phyloP scores from a whole-genome alignment of 805 yeast species.

The Clavispora fructus region DNA sequence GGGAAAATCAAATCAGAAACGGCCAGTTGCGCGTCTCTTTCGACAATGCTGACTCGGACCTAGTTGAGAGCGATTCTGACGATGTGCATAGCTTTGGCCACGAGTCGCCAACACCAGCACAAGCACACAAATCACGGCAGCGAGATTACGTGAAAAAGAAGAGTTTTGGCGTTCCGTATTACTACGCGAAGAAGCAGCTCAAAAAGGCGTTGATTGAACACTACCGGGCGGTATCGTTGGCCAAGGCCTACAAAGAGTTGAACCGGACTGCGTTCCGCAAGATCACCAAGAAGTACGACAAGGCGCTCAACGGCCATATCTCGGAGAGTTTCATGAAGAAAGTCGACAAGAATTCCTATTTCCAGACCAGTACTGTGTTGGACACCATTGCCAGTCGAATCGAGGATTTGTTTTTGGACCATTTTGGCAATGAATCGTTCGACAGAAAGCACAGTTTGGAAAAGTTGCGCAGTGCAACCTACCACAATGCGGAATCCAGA shows the following conservation, averaged over 20 bases:
- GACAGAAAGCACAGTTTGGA: slow-evolving; percentile 69
- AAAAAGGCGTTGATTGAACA: slow-evolving; percentile 66
- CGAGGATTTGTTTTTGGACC: slow-evolving; percentile 62
- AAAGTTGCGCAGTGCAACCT: slow-evolving; percentile 45
- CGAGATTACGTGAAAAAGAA: slow-evolving; percentile 46
- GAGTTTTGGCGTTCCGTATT: slow-evolving; percentile 48
- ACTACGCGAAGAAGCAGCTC: slow-evolving; percentile 60
- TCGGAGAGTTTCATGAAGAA: slow-evolving; percentile 50
- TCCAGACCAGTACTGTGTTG: slow-evolving; percentile 58
- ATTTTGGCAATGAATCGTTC: slow-evolving; percentile 47
- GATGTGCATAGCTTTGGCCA: neutral
- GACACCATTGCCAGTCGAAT: slow-evolving; percentile 58
- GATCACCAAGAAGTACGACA: slow-evolving; percentile 86
- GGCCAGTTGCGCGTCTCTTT: slow-evolving; percentile 14
- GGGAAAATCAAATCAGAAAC: slow-evolving; percentile 36
- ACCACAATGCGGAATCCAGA: slow-evolving; percentile 25
- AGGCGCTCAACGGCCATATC: slow-evolving; percentile 46
- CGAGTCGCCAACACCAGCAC: slow-evolving; percentile 9
- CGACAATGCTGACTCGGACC: slow-evolving; percentile 7
- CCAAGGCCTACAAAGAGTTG: slow-evolving; percentile 64
- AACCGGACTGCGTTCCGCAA: slow-evolving; percentile 89
- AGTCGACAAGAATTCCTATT: slow-evolving; percentile 48
- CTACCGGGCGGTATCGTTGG: slow-evolving; percentile 65
- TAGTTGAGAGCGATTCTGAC: neutral
- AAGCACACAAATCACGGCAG: slow-evolving; percentile 21